These are phyloP conservation scores for Porphyra umbilicalis DNA, from an alignment of 31 red algal species.

Conservation along the genomic window DNA sequence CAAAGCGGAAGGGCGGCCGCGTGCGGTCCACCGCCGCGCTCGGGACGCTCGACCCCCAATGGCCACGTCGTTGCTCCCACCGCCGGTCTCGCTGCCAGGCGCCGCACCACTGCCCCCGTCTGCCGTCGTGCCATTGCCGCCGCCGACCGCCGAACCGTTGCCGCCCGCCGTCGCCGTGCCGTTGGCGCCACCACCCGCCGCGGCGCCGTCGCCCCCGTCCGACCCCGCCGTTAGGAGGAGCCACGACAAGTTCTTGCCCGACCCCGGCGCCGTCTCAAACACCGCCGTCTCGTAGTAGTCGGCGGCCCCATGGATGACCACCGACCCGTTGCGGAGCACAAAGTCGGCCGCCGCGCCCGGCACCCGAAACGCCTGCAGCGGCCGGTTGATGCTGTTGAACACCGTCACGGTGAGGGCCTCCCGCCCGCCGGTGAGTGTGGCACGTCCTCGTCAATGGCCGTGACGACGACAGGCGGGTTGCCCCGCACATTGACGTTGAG, in stretches of 20 bases:
- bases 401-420: slow-evolving; percentile 43
- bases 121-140: not conserved
- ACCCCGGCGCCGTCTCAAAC: slow-evolving; percentile 39
- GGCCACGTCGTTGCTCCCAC: not conserved
- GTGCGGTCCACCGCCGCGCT: not conserved
- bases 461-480: slow-evolving; percentile 42
- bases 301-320: slow-evolving; percentile 7
- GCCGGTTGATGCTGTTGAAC: slow-evolving; percentile 33
- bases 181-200: no score
- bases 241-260: slow-evolving; percentile 27
- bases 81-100: no score
- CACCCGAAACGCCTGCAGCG: slow-evolving; percentile 44
- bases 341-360: slow-evolving; percentile 29
- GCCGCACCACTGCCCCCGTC: no score
- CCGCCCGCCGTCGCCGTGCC: no score
- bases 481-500: slow-evolving; percentile 27
- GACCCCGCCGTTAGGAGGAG: not conserved
- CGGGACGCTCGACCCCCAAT: no score
- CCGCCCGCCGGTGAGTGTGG: slow-evolving; percentile 23
- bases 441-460: slow-evolving; percentile 20
- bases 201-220: no score
- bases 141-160: not conserved
- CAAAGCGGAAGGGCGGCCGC: not conserved
- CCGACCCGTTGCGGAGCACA: slow-evolving; percentile 11
- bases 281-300: slow-evolving; percentile 48